phyloP scores from a whole-genome alignment of 2,329 filamentous ascomycete species.

The Colletotrichum euphorbiae region DNA sequence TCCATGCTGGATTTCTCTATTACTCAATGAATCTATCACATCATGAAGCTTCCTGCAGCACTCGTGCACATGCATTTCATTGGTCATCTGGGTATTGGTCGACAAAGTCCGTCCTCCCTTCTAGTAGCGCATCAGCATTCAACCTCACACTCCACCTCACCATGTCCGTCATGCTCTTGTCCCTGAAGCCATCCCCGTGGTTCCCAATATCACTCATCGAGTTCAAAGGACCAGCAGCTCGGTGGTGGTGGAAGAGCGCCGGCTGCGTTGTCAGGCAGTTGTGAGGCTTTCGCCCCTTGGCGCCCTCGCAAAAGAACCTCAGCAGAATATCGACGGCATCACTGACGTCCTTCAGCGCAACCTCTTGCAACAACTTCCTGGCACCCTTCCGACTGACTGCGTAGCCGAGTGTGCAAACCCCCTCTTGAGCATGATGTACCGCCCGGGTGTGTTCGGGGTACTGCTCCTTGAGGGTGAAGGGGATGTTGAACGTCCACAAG shows the following conservation, averaged over 20 bases:
- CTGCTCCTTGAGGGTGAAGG: slow-evolving; percentile 49
- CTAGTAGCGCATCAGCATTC: slow-evolving; percentile 53
- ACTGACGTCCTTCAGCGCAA: slow-evolving; percentile 55
- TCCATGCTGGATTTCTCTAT: no score
- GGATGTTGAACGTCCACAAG: slow-evolving; percentile 50
- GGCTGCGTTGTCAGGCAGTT: slow-evolving; percentile 57
- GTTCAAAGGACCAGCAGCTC: slow-evolving; percentile 50
- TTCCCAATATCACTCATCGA: slow-evolving; percentile 53
- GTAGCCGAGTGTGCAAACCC: slow-evolving; percentile 57
- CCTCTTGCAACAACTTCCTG: slow-evolving; percentile 54
- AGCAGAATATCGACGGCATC: slow-evolving; percentile 58
- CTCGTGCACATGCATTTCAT: background rate
- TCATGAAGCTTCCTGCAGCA: no score
- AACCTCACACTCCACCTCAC: slow-evolving; percentile 54
- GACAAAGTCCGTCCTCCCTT: slow-evolving; percentile 47
- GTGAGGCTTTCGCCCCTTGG: slow-evolving; percentile 48
- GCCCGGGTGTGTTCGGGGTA: slow-evolving; percentile 58
- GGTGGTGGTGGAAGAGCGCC: slow-evolving; percentile 59
- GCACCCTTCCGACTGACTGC: slow-evolving; percentile 59
- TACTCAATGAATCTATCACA: no score
- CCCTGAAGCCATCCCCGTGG: slow-evolving; percentile 47
- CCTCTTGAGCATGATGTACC: slow-evolving; percentile 55
- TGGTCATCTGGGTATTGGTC: slow-evolving; percentile 46
- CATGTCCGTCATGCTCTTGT: slow-evolving; percentile 48
- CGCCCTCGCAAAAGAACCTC: slow-evolving; percentile 58